Percentiles rank a stretch among this genome's conserved stretches.
Conservation (phyloP, 257 asterid species). For the Solanum habrochaites region DNA sequence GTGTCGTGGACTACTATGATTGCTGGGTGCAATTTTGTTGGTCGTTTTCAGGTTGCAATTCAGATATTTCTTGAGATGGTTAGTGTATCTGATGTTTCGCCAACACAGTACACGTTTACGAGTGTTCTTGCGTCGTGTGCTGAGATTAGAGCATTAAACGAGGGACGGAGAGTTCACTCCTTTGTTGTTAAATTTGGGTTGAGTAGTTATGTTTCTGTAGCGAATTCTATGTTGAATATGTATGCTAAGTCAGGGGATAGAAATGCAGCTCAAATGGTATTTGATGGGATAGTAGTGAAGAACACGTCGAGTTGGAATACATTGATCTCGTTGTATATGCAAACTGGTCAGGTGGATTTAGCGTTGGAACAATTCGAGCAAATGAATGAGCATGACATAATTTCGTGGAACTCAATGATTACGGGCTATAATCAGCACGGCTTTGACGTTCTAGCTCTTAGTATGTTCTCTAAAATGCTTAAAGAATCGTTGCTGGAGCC, state of each 20-base stretch:
- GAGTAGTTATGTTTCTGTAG: slow-evolving; percentile 39
- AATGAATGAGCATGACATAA: slow-evolving; percentile 55
- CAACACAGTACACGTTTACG: slow-evolving; percentile 58
- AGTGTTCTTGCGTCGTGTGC: slow-evolving; percentile 67
- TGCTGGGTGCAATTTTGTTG: slow-evolving; percentile 52
- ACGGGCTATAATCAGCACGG: slow-evolving; percentile 75
- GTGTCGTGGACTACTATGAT: slow-evolving; percentile 85
- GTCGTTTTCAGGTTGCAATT: slow-evolving; percentile 30
- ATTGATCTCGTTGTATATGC: slow-evolving; percentile 57
- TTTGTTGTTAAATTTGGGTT: slow-evolving; percentile 53
- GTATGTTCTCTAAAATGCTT: slow-evolving; percentile 49
- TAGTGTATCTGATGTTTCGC: slow-evolving; percentile 16
- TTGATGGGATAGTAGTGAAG: slow-evolving; percentile 44
- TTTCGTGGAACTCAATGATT: slow-evolving; percentile 81
- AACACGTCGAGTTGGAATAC: slow-evolving; percentile 56
- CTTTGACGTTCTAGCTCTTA: slow-evolving; percentile 38
- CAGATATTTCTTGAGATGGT: slow-evolving; percentile 56
- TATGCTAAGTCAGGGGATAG: slow-evolving; percentile 61
- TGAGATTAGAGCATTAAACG: slow-evolving; percentile 26
- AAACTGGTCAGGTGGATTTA: slow-evolving; percentile 36
- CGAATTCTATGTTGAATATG: slow-evolving; percentile 73
- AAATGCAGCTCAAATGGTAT: slow-evolving; percentile 29
- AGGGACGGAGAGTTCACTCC: slow-evolving; percentile 65
- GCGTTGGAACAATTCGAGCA: slow-evolving; percentile 46
- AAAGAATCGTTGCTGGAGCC: slow-evolving; percentile 32